phyloP scores from a whole-genome alignment of 148 eudicot species.

The Dysphania ambrosioides region DNA sequence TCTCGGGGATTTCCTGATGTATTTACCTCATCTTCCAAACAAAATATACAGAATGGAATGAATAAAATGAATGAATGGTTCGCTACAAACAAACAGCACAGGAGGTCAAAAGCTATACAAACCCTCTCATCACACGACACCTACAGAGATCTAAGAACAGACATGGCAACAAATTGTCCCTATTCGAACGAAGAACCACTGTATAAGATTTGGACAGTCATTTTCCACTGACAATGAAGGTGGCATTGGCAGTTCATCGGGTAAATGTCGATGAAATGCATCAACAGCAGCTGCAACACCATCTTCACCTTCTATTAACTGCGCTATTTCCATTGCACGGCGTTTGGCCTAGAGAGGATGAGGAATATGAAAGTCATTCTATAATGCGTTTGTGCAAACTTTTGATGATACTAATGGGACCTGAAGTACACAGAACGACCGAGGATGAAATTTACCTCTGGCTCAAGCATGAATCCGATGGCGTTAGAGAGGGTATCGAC shows the following conservation, averaged over 20 bases:
- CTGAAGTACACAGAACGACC: neutral
- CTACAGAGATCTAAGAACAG: slow-evolving; percentile 42
- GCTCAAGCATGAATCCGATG: slow-evolving; percentile 75
- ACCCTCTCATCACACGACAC: neutral
- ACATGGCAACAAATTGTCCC: slow-evolving; percentile 57
- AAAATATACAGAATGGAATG: slow-evolving; percentile 9
- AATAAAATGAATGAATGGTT: slow-evolving; percentile 31
- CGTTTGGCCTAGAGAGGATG: slow-evolving; percentile 60
- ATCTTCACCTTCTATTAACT: slow-evolving; percentile 66
- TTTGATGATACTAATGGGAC: no score
- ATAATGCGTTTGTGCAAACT: neutral
- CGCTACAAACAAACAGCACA: slow-evolving; percentile 2
- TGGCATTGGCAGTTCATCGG: slow-evolving; percentile 58
- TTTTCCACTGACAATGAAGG: slow-evolving; percentile 32
- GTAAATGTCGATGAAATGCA: slow-evolving; percentile 77
- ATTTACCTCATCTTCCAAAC: neutral
- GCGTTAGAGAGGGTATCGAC: slow-evolving; percentile 70
- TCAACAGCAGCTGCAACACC: slow-evolving; percentile 89
- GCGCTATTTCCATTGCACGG: slow-evolving; percentile 63
- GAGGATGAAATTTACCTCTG: slow-evolving; percentile 52
- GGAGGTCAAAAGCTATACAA: slow-evolving; percentile 24
- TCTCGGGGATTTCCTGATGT: neutral
- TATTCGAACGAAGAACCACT: slow-evolving; percentile 69
- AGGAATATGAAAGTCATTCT: neutral
- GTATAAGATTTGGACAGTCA: slow-evolving; percentile 50